A percentile compares a stretch with the other conserved stretches of the same genome.
These are phyloP conservation scores for Claviceps humidiphila DNA, from an alignment of 2,329 filamentous ascomycete species.

Conservation along the genomic window DNA sequence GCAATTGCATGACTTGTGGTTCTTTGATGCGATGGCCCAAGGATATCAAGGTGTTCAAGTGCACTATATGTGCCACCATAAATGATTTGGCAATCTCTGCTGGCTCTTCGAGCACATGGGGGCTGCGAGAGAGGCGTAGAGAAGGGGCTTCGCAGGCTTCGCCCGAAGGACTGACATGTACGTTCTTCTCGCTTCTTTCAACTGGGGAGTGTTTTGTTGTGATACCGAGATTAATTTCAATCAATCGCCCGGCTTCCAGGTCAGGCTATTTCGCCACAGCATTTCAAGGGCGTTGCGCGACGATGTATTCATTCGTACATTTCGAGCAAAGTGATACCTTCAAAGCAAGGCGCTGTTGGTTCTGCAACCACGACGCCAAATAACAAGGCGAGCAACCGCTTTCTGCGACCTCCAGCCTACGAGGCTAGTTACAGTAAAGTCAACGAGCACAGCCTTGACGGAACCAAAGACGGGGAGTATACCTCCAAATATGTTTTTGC, in stretches of 20 bases:
- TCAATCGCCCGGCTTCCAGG: conserved; percentile 7
- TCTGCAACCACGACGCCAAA: not conserved
- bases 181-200: not conserved
- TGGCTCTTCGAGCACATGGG: conserved; percentile 5
- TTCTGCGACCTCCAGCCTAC: not conserved
- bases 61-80: conserved; percentile 71
- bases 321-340: conserved; percentile 12
- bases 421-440: not conserved
- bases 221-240: no score
- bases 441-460: not conserved
- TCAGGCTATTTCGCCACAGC: conserved; percentile 20
- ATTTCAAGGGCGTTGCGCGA: conserved; percentile 20
- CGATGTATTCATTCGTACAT: conserved; percentile 22
- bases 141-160: not conserved
- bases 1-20: conserved; percentile 77
- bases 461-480: not conserved
- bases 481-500: conserved; percentile 20
- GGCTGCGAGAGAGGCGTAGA: conserved; percentile 2
- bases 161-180: conserved; percentile 1
- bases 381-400: not conserved
- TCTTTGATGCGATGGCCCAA: conserved; percentile 68
- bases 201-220: not conserved
- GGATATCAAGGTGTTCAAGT: conserved; percentile 61
- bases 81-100: conserved; percentile 49
- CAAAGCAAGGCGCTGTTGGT: not conserved